Percentiles rank a stretch among this genome's conserved stretches.
Evolutionary conservation across 1,284 basidiomycete genomes (phyloP).

Genomic region (Anthracocystis panici-leucophaei): DNA sequence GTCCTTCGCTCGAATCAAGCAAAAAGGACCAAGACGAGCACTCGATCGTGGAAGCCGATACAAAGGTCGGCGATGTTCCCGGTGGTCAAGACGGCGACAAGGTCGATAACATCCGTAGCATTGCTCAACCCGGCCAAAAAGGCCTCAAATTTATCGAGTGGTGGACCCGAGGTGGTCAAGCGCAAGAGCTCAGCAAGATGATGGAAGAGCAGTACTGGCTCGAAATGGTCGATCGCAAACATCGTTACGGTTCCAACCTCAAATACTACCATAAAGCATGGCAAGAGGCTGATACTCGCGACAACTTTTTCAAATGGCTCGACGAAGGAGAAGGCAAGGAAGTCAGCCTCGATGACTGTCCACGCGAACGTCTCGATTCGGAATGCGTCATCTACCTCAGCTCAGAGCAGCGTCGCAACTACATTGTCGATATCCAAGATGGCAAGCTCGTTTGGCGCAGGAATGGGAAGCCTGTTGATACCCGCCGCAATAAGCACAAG

Average conservation of each 20-base stretch:
- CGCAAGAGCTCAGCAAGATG: slow-evolving; percentile 60
- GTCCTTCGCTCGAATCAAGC: slow-evolving; percentile 38
- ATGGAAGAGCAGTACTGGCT: slow-evolving; percentile 64
- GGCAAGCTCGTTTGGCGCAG: slow-evolving; percentile 80
- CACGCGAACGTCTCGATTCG: slow-evolving; percentile 77
- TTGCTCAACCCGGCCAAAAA: slow-evolving; percentile 43
- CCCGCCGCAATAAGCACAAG: slow-evolving; percentile 60
- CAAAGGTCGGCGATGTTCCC: slow-evolving; percentile 58
- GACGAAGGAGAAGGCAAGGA: slow-evolving; percentile 79
- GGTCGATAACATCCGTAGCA: slow-evolving; percentile 61
- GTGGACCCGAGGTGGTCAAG: slow-evolving; percentile 58
- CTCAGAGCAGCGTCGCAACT: slow-evolving; percentile 79
- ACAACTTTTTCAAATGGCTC: slow-evolving; percentile 74
- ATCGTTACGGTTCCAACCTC: slow-evolving; percentile 63
- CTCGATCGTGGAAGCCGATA: slow-evolving; percentile 24
- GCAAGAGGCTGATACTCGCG: slow-evolving; percentile 47
- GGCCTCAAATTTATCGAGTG: slow-evolving; percentile 57
- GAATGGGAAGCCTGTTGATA: slow-evolving; percentile 74
- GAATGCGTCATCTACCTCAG: slow-evolving; percentile 72
- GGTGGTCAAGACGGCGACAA: slow-evolving; percentile 57
- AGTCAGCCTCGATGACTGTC: slow-evolving; percentile 77
- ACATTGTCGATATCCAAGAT: slow-evolving; percentile 76
- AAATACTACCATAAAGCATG: slow-evolving; percentile 62
- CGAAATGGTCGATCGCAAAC: slow-evolving; percentile 61
- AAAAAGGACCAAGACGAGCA: slow-evolving; percentile 19